Conservation (phyloP, 2,329 filamentous ascomycete species). For the Sarocladium kiliense region DNA sequence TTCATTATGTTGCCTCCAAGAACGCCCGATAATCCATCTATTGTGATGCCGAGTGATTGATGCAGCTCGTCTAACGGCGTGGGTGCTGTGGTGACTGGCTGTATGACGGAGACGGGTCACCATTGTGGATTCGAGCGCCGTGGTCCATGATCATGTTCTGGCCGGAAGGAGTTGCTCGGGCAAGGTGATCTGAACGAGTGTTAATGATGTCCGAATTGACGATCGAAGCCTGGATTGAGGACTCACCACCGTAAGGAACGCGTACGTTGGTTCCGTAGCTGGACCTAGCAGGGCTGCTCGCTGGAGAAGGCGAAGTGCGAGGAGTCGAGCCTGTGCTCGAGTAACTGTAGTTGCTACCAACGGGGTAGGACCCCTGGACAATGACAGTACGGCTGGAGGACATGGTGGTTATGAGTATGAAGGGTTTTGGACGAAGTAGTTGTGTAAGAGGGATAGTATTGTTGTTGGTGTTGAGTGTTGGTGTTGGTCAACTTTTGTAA, state of each 20-base stretch:
- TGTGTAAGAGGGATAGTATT: not conserved
- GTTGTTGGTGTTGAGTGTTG: too few relatives aligned
- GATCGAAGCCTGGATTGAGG: too few relatives aligned
- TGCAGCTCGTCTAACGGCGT: not conserved
- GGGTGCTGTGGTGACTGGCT: not conserved
- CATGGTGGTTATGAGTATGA: not conserved
- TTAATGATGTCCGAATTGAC: too few relatives aligned
- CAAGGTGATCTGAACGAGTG: not conserved
- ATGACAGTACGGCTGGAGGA: not conserved
- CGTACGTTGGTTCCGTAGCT: not conserved
- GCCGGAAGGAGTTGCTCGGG: not conserved
- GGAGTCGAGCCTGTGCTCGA: not conserved
- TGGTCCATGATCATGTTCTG: not conserved
- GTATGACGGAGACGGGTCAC: not conserved
- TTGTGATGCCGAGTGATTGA: not conserved
- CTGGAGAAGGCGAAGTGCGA: not conserved
- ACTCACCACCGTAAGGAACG: not conserved
- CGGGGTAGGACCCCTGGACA: not conserved
- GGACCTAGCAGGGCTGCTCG: not conserved
- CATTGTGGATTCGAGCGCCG: not conserved
- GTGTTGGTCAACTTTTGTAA: too few relatives aligned
- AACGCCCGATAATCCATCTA: not conserved
- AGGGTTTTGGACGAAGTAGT: not conserved
- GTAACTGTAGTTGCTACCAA: constrained; percentile 2
- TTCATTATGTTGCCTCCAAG: not conserved